These are phyloP conservation scores for Pulveroboletus frians DNA, from an alignment of 768 basidiomycete genomes.

Conservation along the genomic window DNA sequence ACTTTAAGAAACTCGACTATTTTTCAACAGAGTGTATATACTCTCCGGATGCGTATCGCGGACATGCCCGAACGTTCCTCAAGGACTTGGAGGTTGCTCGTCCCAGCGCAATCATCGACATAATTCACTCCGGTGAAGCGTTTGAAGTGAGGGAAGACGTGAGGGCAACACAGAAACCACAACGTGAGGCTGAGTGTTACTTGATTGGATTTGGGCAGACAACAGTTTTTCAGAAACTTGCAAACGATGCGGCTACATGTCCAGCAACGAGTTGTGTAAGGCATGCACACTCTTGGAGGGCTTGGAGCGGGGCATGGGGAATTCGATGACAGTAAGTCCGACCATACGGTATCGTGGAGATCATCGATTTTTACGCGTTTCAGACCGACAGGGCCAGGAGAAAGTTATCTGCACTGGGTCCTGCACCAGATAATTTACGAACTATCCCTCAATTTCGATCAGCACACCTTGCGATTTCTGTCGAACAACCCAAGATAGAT, in stretches of 20 bases:
- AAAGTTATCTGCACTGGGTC: slow-evolving; percentile 54
- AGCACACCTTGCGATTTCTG: slow-evolving; percentile 36
- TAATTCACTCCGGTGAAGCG: slow-evolving; percentile 93
- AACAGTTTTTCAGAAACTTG: slow-evolving; percentile 64
- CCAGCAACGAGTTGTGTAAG: slow-evolving; percentile 94
- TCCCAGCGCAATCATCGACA: slow-evolving; percentile 94
- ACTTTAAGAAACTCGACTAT: slow-evolving; percentile 98
- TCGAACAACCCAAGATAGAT: slow-evolving; percentile 33
- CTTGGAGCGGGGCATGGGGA: slow-evolving; percentile 76
- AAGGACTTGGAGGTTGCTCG: slow-evolving; percentile 94
- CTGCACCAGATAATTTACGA: slow-evolving; percentile 61
- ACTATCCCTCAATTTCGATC: slow-evolving; percentile 69
- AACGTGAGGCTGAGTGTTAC: slow-evolving; percentile 53
- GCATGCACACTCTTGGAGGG: slow-evolving; percentile 90
- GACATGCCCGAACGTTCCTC: slow-evolving; percentile 89
- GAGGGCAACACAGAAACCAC: slow-evolving; percentile 75
- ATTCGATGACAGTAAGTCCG: slow-evolving; percentile 52
- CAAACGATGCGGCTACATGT: slow-evolving; percentile 89
- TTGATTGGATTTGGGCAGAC: background rate
- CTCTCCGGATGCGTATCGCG: slow-evolving; percentile 96
- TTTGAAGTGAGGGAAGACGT: slow-evolving; percentile 83
- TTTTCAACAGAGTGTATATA: slow-evolving; percentile 99
- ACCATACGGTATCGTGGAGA: background rate
- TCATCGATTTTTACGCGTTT: slow-evolving; percentile 7
- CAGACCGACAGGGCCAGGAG: slow-evolving; percentile 69